A percentile compares a stretch with the other conserved stretches of the same genome.
These are phyloP conservation scores for Capronia americana DNA, from an alignment of 2,329 filamentous ascomycete species.

Conservation along the genomic window DNA sequence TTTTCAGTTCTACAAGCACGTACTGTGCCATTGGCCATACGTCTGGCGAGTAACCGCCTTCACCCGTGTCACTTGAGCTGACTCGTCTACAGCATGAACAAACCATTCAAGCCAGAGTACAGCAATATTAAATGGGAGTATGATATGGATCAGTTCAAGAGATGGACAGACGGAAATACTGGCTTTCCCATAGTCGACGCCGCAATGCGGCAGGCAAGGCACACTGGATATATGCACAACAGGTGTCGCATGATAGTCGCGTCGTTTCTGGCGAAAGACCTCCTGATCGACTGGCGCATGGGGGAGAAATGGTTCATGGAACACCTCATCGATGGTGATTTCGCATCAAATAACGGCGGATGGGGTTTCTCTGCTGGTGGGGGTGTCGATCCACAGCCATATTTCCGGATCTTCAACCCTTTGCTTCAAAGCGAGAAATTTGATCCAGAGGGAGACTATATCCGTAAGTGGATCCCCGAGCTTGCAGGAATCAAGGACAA, in stretches of 20 bases:
- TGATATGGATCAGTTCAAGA: conserved; percentile 68
- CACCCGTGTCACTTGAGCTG: background rate
- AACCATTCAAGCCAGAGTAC: conserved; percentile 83
- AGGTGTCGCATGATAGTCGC: conserved; percentile 75
- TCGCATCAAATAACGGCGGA: conserved; percentile 76
- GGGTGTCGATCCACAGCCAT: conserved; percentile 84
- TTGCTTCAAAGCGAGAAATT: conserved; percentile 85
- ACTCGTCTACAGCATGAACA: conserved; percentile 65
- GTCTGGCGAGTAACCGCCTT: conserved; percentile 46
- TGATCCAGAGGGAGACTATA: conserved; percentile 78
- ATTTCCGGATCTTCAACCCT: conserved; percentile 90
- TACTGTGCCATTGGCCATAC: conserved; percentile 84
- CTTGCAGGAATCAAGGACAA: conserved; percentile 59
- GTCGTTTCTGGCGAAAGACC: conserved; percentile 79
- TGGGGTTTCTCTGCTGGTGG: conserved; percentile 72
- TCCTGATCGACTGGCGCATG: conserved; percentile 81
- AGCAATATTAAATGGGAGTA: conserved; percentile 85
- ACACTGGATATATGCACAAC: conserved; percentile 81
- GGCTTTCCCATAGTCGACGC: conserved; percentile 86
- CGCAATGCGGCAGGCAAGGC: conserved; percentile 77
- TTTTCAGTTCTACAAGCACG: conserved; percentile 75
- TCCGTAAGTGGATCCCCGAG: conserved; percentile 82
- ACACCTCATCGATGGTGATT: conserved; percentile 77
- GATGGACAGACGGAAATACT: conserved; percentile 76
- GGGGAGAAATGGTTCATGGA: conserved; percentile 86